Evolutionary conservation across 306 rosid species (phyloP), one percentile per base, ranked within the genome.

Genomic region (Gleditsia sinensis): DNA sequence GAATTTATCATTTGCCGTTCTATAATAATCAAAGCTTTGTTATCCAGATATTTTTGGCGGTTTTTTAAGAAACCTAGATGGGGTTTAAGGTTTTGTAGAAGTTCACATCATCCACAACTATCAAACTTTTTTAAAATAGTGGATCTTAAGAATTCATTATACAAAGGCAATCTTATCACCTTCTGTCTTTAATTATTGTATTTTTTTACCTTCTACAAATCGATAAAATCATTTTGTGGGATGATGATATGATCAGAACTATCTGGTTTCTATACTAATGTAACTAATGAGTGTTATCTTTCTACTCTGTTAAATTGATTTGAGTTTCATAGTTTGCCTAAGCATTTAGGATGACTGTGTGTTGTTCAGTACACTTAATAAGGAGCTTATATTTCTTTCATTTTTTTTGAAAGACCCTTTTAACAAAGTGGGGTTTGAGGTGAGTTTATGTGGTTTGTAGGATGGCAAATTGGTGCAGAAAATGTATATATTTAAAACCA

Each of bases 391-490:
- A 61, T 69, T 80, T 53, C 24, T 54, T 70, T 34, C 62, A 24
- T 69, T 70, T 60, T n/a, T 60, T 65, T 24, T 51, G 56, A 37
- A 49, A 55, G 25, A 55, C 27, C 54, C 67, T 67, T 58, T 39
- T 62, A 45, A 30, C 46, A 20, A 33, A 61, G 43, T 82, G 81
- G 56, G 67, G 49, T 82, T 63, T 82, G 71, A 82, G 57, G 21
- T 79, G 77, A 68, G 76, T 51, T 66, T 71, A 36, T 19, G 3
- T 86, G 81, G 78, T 75, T 74, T 83, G 80, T 77, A 93, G 96
- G 98, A 83, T 91, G 88, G 98, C 97, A 25, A 71, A 42, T 76
- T 93, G 98, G 98, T 93, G 98, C 91, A 91, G 97, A 72, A 93
- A 91, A 82, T 93, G 95, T 72, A 83, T 91, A 72, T 89, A 91